phyloP scores from a whole-genome alignment of 441 rosid genomes.

The Isatis lusitanica region DNA sequence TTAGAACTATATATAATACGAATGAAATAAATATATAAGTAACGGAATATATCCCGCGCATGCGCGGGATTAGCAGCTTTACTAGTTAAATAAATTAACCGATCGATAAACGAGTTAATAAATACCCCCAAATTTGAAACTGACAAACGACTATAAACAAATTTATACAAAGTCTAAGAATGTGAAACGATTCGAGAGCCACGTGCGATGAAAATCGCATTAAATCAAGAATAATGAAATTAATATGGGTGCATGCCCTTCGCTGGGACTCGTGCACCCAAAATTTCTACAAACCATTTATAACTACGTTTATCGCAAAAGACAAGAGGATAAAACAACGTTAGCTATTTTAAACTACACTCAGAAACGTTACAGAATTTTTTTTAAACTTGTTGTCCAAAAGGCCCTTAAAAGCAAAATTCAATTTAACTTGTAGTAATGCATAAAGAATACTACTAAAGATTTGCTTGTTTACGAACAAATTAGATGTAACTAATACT shows the following conservation, averaged over 20 bases:
- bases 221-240: constrained; percentile 22
- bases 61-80: too few species aligned
- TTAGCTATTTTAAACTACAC: not conserved
- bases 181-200: constrained; percentile 49
- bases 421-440: not conserved
- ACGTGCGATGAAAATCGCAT: constrained; percentile 40
- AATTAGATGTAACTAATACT: not conserved
- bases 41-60: too few species aligned
- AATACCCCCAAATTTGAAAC: constrained; percentile 22
- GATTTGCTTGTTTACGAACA: not conserved
- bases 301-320: constrained; percentile 23
- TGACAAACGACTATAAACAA: constrained; percentile 18
- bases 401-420: not conserved
- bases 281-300: constrained; percentile 14
- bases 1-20: too few species aligned
- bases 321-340: constrained; percentile 15
- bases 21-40: too few species aligned
- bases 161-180: constrained; percentile 20
- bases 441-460: not conserved
- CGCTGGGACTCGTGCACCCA: constrained; percentile 33
- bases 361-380: not conserved
- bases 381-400: not conserved
- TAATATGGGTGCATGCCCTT: constrained; percentile 31
- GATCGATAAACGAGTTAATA: not conserved
- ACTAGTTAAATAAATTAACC: constrained; percentile 14